Conservation (phyloP, 2,329 filamentous ascomycete species). For the Hypoxylon sp. region DNA sequence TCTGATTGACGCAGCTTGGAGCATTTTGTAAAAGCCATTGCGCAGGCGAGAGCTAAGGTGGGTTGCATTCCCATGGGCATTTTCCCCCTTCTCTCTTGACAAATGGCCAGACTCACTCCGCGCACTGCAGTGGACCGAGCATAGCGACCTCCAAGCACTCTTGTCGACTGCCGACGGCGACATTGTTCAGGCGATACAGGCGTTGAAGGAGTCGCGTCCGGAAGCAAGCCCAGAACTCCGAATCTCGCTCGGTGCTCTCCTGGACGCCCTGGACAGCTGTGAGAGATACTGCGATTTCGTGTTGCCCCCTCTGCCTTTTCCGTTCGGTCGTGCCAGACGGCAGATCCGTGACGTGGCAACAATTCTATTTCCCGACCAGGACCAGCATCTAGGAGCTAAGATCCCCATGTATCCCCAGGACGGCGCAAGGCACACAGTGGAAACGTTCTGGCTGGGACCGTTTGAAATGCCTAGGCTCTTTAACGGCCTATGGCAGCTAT, state of each 20-base stretch:
- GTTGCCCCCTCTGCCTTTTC: constrained; percentile 40
- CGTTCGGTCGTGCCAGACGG: constrained; percentile 48
- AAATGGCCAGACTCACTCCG: constrained; percentile 1
- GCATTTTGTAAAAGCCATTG: constrained; percentile 45
- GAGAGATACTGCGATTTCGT: constrained; percentile 43
- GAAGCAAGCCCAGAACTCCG: constrained; percentile 40
- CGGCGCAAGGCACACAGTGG: constrained; percentile 3
- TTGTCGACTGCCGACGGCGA: constrained; percentile 52
- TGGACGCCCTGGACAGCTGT: constrained; percentile 43
- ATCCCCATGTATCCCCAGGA: too few relatives aligned
- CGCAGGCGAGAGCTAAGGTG: constrained; percentile 27
- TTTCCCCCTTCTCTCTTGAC: neutral
- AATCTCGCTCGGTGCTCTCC: constrained; percentile 37
- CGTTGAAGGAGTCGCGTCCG: constrained; percentile 52
- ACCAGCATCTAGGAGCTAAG: too few relatives aligned
- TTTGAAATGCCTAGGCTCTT: constrained; percentile 48
- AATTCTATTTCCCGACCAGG: constrained; percentile 44
- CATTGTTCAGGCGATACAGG: constrained; percentile 55
- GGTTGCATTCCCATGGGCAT: neutral
- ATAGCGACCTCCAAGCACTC: constrained; percentile 41
- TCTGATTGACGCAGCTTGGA: constrained; percentile 42
- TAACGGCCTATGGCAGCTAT: constrained; percentile 51
- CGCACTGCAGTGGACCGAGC: constrained; percentile 37
- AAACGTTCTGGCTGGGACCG: constrained; percentile 43
- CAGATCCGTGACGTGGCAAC: constrained; percentile 51